A percentile compares a stretch with the other conserved stretches of the same genome.
These are phyloP conservation scores for Neotropicomus parvogracilis DNA, from an alignment of 1,284 basidiomycete species.

Conservation along the genomic window DNA sequence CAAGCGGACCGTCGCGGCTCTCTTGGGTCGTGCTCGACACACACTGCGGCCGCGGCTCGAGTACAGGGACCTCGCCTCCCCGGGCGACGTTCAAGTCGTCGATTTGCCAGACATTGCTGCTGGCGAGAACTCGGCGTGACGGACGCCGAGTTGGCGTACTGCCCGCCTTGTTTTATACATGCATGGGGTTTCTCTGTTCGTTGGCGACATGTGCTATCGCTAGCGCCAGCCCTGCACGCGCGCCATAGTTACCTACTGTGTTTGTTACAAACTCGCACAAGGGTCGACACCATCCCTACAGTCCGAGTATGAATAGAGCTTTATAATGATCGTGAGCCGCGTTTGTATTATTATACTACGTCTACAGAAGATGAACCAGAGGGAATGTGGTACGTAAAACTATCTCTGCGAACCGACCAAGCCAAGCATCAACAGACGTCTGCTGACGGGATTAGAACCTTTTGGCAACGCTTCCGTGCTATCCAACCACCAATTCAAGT, in stretches of 20 bases:
- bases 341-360: slow-evolving; percentile 12
- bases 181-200: too few species aligned
- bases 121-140: not conserved
- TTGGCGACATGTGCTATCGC: too few species aligned
- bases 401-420: slow-evolving; percentile 30
- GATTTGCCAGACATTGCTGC: not conserved
- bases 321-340: slow-evolving; percentile 5
- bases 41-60: slow-evolving; percentile 2
- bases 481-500: slow-evolving; percentile 62
- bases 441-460: slow-evolving; percentile 38
- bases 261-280: too few species aligned
- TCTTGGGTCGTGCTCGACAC: slow-evolving; percentile 19
- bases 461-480: slow-evolving; percentile 26
- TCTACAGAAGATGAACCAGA: slow-evolving; percentile 14
- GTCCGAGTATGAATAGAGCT: too few species aligned
- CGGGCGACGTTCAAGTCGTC: not conserved
- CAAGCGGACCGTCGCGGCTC: slow-evolving; percentile 11
- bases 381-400: not conserved
- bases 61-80: slow-evolving; percentile 6
- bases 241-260: too few species aligned
- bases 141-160: not conserved
- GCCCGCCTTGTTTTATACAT: too few species aligned
- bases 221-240: too few species aligned
- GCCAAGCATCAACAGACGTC: slow-evolving; percentile 42
- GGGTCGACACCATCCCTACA: too few species aligned